These are phyloP conservation scores for Pelargonium australe DNA, from an alignment of 441 rosid genomes.

Conservation along the genomic window DNA sequence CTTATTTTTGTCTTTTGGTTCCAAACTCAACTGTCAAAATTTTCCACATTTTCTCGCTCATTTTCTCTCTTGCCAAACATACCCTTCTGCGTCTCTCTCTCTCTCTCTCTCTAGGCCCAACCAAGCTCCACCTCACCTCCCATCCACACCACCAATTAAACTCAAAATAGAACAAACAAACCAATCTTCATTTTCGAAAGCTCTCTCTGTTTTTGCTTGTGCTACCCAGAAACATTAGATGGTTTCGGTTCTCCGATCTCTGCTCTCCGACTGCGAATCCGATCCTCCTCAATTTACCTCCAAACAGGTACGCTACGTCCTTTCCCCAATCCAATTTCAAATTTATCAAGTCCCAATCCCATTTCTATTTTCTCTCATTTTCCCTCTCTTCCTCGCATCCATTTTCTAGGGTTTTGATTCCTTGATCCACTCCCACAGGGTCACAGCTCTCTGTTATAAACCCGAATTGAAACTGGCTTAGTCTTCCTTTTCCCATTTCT, in stretches of 20 bases:
- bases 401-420: no score
- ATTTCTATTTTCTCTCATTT: no score
- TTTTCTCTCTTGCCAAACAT: conserved; percentile 1
- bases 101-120: no score
- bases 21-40: conserved; percentile 1
- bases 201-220: not conserved
- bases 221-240: no score
- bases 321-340: not conserved
- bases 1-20: no score
- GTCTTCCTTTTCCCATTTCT: no score
- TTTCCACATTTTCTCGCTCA: not conserved
- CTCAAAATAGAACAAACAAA: not conserved
- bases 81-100: not conserved
- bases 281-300: not conserved
- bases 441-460: not conserved
- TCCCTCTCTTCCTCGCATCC: no score
- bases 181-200: not conserved
- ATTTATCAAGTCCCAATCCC: no score
- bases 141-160: not conserved
- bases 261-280: not conserved
- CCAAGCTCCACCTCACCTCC: not conserved
- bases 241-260: no score
- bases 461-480: no score
- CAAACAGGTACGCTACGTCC: no score
- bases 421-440: no score